Evolutionary conservation across 2,329 filamentous ascomycete species (phyloP), one percentile per base, ranked within the genome.

Genomic region (Mollisia scopiformis): DNA sequence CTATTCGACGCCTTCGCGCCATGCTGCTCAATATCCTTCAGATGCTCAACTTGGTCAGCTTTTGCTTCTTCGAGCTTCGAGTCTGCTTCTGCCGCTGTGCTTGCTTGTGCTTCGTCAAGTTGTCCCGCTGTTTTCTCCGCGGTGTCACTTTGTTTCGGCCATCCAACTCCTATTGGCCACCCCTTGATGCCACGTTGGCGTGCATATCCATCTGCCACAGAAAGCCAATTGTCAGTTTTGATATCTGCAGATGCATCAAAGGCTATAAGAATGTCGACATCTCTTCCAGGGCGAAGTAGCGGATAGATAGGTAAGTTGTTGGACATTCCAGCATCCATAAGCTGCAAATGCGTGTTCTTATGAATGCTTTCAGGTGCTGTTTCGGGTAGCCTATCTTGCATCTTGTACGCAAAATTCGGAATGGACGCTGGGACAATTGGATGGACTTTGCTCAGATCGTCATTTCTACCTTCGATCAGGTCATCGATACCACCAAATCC

Each of bases 241-340:
- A 97, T 91, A 69, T 99, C 95, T 21, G 72, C 93, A 1, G 92
- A 96, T 3, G 93, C 93, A 74, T 99, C 95, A 74, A 99, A 99
- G 2, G 93, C 92, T 49, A 99, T 85, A 49, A 98, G 80, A 46
- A 99, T 84, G 69, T 99, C 95, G 6, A 99, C 89, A 59, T 96
- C 85, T 35, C 95, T 85, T 2, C 93, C 94, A 0, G 92, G 92
- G 11, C 95, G 88, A 19, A 99, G 86, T 3, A 98, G 83, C 0
- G 95, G 95, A 73, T 99, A 99, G 43, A 98, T 93, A 1, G 95
- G 95, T 8, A 99, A 81, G 72, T 99, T 99, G 74, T 99, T 98
- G 66, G 91, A 96, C 95, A 99, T 99, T 54, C 95, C 95, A 1
- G 95, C 93, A 75, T 99, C 95, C 93, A 97, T 98, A 16, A 94